A percentile compares a stretch with the other conserved stretches of the same genome.
Evolutionary conservation across 2,329 filamentous ascomycete genomes (phyloP).

Genomic region (Plectosphaerella cucumerina): DNA sequence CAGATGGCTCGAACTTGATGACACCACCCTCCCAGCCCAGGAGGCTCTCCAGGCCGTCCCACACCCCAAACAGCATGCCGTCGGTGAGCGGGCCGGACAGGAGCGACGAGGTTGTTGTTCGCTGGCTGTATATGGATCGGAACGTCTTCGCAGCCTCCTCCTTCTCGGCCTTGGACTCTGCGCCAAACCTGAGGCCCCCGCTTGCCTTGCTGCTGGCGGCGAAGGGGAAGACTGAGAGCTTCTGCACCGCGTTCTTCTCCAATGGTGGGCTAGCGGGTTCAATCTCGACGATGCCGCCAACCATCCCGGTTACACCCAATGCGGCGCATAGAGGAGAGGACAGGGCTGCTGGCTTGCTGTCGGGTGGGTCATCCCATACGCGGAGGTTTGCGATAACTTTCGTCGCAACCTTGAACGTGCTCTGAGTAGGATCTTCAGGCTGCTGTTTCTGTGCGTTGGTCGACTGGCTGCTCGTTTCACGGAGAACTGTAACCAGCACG

Average conservation of each 20-base stretch:
- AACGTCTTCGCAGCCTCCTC: conserved; percentile 73
- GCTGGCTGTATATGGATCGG: conserved; percentile 64
- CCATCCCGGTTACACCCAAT: conserved; percentile 66
- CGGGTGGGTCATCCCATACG: conserved; percentile 83
- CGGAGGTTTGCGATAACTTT: conserved; percentile 74
- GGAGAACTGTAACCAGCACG: conserved; percentile 54
- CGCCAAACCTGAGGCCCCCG: conserved; percentile 77
- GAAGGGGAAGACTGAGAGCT: conserved; percentile 80
- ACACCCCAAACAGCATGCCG: conserved; percentile 68
- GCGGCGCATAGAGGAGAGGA: conserved; percentile 73
- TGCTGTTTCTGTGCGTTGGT: conserved; percentile 44
- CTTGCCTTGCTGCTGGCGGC: conserved; percentile 51
- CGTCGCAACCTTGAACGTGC: conserved; percentile 46
- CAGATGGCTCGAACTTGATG: conserved; percentile 67
- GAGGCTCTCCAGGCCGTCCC: conserved; percentile 47
- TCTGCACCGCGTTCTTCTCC: conserved; percentile 58
- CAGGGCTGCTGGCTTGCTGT: conserved; percentile 73
- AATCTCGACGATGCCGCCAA: conserved; percentile 83
- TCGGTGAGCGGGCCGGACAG: conserved; percentile 85
- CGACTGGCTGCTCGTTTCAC: background rate
- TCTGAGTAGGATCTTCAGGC: conserved; percentile 58
- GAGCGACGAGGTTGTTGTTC: conserved; percentile 30
- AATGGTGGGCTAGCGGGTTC: conserved; percentile 75
- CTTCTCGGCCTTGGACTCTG: conserved; percentile 77
- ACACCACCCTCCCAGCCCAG: conserved; percentile 80